Conservation (phyloP, 1,284 basidiomycete genomes). For the Moniliella sp. region DNA sequence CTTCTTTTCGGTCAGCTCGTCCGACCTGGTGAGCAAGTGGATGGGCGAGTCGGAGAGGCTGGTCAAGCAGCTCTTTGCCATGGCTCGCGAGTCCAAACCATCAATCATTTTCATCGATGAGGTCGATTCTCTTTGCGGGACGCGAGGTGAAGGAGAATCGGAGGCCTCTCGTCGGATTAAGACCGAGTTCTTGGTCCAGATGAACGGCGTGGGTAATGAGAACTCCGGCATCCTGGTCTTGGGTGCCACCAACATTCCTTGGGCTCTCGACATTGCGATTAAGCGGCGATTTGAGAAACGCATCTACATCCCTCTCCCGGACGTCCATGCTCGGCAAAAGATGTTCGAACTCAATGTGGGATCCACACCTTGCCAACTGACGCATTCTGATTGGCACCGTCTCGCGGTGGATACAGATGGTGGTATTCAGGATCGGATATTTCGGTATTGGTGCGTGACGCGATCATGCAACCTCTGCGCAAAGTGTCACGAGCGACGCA, state of each 20-base stretch:
- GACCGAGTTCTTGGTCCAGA: slow-evolving; percentile 85
- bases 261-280: slow-evolving; percentile 80
- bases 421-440: slow-evolving; percentile 85
- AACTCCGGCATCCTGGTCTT: slow-evolving; percentile 79
- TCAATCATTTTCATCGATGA: slow-evolving; percentile 98
- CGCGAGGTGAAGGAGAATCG: slow-evolving; percentile 81
- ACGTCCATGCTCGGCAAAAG: slow-evolving; percentile 66
- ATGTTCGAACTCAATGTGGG: slow-evolving; percentile 97
- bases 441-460: slow-evolving; percentile 79
- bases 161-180: slow-evolving; percentile 90
- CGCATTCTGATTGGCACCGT: slow-evolving; percentile 54
- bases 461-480: slow-evolving; percentile 91
- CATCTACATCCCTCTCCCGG: slow-evolving; percentile 91
- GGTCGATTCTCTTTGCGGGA: slow-evolving; percentile 83
- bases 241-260: slow-evolving; percentile 78
- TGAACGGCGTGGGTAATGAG: slow-evolving; percentile 95
- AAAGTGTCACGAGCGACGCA: slow-evolving; percentile 89
- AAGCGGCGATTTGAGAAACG: slow-evolving; percentile 95
- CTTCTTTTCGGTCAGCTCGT: slow-evolving; percentile 86
- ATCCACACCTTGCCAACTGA: slow-evolving; percentile 64
- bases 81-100: slow-evolving; percentile 86
- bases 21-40: slow-evolving; percentile 95
- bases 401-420: slow-evolving; percentile 72
- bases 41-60: slow-evolving; percentile 85
- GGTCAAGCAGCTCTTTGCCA: slow-evolving; percentile 84